Conservation (phyloP, 2,329 filamentous ascomycete species). For the Hymenoscyphus infarciens region DNA sequence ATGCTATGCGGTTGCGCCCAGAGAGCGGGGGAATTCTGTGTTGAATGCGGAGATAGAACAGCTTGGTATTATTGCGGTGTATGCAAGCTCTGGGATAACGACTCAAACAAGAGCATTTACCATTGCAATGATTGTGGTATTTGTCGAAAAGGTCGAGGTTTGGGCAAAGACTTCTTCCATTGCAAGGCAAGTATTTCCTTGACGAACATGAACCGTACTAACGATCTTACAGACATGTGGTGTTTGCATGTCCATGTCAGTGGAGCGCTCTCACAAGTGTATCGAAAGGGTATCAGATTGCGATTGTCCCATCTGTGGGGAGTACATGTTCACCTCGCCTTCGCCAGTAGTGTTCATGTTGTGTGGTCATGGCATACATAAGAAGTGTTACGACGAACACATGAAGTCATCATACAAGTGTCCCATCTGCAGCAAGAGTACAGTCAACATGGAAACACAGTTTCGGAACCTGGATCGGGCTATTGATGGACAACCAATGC, state of each 20-base stretch:
- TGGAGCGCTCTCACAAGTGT: constrained; percentile 82
- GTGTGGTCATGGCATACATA: constrained; percentile 94
- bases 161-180: constrained; percentile 96
- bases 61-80: constrained; percentile 91
- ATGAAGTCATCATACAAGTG: constrained; percentile 92
- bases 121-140: constrained; percentile 96
- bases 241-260: constrained; percentile 88
- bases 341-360: constrained; percentile 88
- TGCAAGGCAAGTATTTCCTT: constrained; percentile 68
- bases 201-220: constrained; percentile 1
- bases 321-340: constrained; percentile 93
- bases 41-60: constrained; percentile 69
- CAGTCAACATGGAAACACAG: constrained; percentile 95
- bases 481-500: constrained; percentile 90
- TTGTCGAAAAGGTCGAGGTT: constrained; percentile 81
- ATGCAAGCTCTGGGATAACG: constrained; percentile 97
- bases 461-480: constrained; percentile 88
- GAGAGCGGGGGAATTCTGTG: constrained; percentile 72
- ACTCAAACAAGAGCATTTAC: constrained; percentile 86
- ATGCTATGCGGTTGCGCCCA: constrained; percentile 92
- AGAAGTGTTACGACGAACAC: constrained; percentile 81
- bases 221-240: constrained; percentile 68
- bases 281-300: constrained; percentile 93
- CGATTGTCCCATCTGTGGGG: constrained; percentile 93
- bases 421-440: constrained; percentile 91